Conservation (phyloP, 305 asterid species). For the Ilex paraguariensis region DNA sequence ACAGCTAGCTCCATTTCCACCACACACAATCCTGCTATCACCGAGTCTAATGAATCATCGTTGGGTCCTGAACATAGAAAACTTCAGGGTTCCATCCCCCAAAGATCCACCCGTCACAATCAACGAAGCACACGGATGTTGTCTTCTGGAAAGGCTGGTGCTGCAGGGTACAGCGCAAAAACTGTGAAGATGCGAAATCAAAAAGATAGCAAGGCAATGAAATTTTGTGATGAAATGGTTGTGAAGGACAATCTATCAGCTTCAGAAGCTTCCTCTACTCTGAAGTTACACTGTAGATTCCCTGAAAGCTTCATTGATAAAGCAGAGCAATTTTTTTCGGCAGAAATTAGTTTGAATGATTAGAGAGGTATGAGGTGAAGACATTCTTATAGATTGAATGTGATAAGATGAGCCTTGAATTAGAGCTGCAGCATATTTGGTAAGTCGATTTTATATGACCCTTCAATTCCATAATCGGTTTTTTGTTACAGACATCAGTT, state of each 20-base stretch:
- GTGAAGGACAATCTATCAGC: slow-evolving; percentile 33
- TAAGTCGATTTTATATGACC: too few relatives aligned
- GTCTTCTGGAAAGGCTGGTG: slow-evolving; percentile 41
- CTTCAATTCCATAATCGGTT: too few relatives aligned
- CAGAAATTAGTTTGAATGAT: slow-evolving; percentile 21
- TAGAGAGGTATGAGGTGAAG: neutral
- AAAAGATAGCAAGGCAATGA: slow-evolving; percentile 52
- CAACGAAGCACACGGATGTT: slow-evolving; percentile 35
- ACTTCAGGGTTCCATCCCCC: slow-evolving; percentile 41
- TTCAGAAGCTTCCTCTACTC: slow-evolving; percentile 32
- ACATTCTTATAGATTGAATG: too few relatives aligned
- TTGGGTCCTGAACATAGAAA: slow-evolving; percentile 42
- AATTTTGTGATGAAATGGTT: slow-evolving; percentile 54
- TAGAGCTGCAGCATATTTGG: too few relatives aligned
- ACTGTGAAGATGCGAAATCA: slow-evolving; percentile 42
- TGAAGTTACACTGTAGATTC: slow-evolving; percentile 72
- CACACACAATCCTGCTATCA: slow-evolving; percentile 23
- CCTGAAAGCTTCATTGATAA: slow-evolving; percentile 63
- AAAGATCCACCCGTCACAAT: slow-evolving; percentile 36
- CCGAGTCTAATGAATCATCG: slow-evolving; percentile 44
- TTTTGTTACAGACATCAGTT: too few relatives aligned
- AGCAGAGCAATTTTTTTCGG: slow-evolving; percentile 74
- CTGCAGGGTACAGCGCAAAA: slow-evolving; percentile 27
- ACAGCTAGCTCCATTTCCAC: slow-evolving; percentile 11
- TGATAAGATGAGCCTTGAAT: too few relatives aligned